Percentiles rank a stretch among this genome's conserved stretches.
Evolutionary conservation across 441 rosid species (phyloP).

Genomic region (Viola pubescens): DNA sequence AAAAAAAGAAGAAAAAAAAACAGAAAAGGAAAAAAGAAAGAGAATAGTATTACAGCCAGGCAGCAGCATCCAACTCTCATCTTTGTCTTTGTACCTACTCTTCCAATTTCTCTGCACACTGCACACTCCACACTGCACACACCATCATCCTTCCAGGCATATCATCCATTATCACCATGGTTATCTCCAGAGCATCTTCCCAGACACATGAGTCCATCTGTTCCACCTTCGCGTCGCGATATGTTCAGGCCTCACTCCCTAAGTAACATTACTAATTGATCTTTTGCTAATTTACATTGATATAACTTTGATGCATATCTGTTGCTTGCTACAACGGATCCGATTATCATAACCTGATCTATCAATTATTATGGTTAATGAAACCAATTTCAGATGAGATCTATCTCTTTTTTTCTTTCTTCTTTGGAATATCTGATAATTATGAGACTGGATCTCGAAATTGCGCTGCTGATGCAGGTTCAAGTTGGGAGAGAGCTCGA

Average conservation of each 20-base stretch:
- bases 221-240: slow-evolving; percentile 87
- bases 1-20: no score
- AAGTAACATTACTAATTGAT: slow-evolving; percentile 20
- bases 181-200: slow-evolving; percentile 46
- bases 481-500: slow-evolving; percentile 41
- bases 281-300: not conserved
- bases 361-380: not conserved
- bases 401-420: not conserved
- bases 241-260: slow-evolving; percentile 68
- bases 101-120: no score
- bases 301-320: not conserved
- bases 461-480: slow-evolving; percentile 27
- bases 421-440: no score
- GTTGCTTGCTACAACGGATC: not conserved
- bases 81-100: no score
- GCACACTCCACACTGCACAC: no score
- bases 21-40: no score
- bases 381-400: not conserved
- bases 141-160: no score
- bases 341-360: not conserved
- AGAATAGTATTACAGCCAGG: no score
- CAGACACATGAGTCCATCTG: slow-evolving; percentile 55
- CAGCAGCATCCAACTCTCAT: no score
- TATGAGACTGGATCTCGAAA: not conserved
- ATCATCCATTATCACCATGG: slow-evolving; percentile 30